Evolutionary conservation across 257 asterid genomes (phyloP).

Genomic region (Scutellaria baicalensis): DNA sequence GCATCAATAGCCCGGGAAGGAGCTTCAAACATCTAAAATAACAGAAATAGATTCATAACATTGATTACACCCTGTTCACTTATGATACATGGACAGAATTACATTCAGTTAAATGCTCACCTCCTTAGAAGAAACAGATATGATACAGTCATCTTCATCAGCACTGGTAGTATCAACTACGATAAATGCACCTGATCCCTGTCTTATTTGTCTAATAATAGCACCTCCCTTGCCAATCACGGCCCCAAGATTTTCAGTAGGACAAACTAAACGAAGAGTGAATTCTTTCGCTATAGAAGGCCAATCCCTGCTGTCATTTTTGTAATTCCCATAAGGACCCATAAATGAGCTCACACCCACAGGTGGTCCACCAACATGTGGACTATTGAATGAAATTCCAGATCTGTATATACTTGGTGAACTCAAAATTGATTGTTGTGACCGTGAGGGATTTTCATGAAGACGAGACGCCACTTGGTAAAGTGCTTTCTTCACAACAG

Average conservation of each 20-base stretch:
- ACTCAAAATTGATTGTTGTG: slow-evolving; percentile 66
- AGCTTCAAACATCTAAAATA: slow-evolving; percentile 59
- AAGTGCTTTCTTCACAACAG: slow-evolving; percentile 58
- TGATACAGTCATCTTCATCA: slow-evolving; percentile 73
- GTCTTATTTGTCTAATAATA: slow-evolving; percentile 70
- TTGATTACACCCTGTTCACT: not conserved
- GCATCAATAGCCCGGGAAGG: slow-evolving; percentile 80
- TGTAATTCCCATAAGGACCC: slow-evolving; percentile 64
- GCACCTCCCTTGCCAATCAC: slow-evolving; percentile 91
- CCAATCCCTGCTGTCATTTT: slow-evolving; percentile 38
- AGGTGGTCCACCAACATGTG: slow-evolving; percentile 42
- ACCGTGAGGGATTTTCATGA: slow-evolving; percentile 77
- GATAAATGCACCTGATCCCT: slow-evolving; percentile 81
- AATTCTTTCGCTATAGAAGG: slow-evolving; percentile 50
- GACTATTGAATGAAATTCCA: slow-evolving; percentile 48
- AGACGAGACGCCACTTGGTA: slow-evolving; percentile 65
- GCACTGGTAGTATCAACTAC: slow-evolving; percentile 67
- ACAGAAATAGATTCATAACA: slow-evolving; percentile 8
- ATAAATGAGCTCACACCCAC: slow-evolving; percentile 34
- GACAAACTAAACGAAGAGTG: slow-evolving; percentile 65
- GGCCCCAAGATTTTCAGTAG: slow-evolving; percentile 71
- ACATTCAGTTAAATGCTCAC: slow-evolving; percentile 24
- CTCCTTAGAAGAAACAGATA: slow-evolving; percentile 78
- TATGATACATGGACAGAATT: not conserved
- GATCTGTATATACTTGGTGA: slow-evolving; percentile 65